Conservation (phyloP, 768 basidiomycete genomes). For the Rhodotorula babjevae region DNA sequence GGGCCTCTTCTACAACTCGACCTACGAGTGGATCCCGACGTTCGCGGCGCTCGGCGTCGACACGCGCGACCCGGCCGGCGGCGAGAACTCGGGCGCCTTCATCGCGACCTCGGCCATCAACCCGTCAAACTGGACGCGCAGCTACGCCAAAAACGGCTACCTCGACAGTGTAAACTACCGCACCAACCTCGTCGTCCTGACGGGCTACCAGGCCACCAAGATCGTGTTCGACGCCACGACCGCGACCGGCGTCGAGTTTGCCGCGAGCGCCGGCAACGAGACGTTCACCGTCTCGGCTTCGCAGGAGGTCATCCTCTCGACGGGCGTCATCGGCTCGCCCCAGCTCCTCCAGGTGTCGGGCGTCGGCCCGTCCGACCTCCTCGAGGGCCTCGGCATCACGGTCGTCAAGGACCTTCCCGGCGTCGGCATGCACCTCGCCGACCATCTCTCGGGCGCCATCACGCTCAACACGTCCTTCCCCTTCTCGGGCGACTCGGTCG, state of each 20-base stretch:
- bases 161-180: constrained; percentile 45
- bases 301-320: constrained; percentile 51
- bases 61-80: constrained; percentile 37
- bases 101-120: constrained; percentile 49
- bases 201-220: constrained; percentile 50
- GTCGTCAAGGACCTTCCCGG: constrained; percentile 50
- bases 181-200: constrained; percentile 50
- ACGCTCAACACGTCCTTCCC: constrained; percentile 32
- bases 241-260: constrained; percentile 50
- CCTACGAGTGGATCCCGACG: constrained; percentile 40
- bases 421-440: constrained; percentile 49
- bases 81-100: constrained; percentile 38
- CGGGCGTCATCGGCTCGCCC: constrained; percentile 44
- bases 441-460: constrained; percentile 45
- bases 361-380: constrained; percentile 49
- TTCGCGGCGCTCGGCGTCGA: constrained; percentile 36
- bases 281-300: constrained; percentile 47
- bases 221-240: constrained; percentile 47
- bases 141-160: constrained; percentile 49
- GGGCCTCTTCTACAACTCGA: constrained; percentile 39
- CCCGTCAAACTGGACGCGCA: constrained; percentile 45
- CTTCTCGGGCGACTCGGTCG: constrained; percentile 37
- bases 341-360: constrained; percentile 52
- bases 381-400: constrained; percentile 45
- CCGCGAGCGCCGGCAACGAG: constrained; percentile 37